Conservation (phyloP, 1,284 basidiomycete genomes). For the Irpex sp. region DNA sequence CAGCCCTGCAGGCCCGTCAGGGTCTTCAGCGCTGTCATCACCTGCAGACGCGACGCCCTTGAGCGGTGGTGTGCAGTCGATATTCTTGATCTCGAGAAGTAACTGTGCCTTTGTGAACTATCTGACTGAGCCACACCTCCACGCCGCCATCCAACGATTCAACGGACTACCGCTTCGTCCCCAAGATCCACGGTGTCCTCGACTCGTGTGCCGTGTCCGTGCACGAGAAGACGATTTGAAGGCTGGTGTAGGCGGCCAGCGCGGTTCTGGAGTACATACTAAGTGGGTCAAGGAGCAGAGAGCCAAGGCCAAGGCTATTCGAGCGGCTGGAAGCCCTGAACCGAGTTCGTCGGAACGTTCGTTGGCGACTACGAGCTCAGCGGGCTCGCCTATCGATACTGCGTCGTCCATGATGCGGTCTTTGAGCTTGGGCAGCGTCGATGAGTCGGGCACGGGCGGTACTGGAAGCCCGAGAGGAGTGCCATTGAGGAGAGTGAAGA, state of each 20-base stretch:
- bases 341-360: conserved; percentile 28
- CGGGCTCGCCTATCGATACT: conserved; percentile 19
- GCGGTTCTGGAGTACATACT: conserved; percentile 83
- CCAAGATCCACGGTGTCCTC: conserved; percentile 69
- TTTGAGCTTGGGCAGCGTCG: conserved; percentile 34
- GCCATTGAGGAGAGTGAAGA: conserved; percentile 10
- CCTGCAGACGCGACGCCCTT: not conserved
- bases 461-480: conserved; percentile 6
- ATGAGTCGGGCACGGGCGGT: conserved; percentile 22
- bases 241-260: conserved; percentile 89
- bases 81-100: conserved; percentile 90
- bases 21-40: not conserved
- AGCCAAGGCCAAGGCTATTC: conserved; percentile 14
- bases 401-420: conserved; percentile 25
- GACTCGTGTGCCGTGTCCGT: conserved; percentile 84
- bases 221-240: conserved; percentile 83
- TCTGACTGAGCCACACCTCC: conserved; percentile 58
- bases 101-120: conserved; percentile 95
- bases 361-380: conserved; percentile 17
- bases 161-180: conserved; percentile 66
- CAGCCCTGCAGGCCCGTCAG: not conserved
- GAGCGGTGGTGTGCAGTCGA: conserved; percentile 69
- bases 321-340: conserved; percentile 5
- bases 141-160: conserved; percentile 69
- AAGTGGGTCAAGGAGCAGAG: conserved; percentile 68